These are phyloP conservation scores for Strobilomyces dryophilus DNA, from an alignment of 768 basidiomycete species.

Conservation along the genomic window DNA sequence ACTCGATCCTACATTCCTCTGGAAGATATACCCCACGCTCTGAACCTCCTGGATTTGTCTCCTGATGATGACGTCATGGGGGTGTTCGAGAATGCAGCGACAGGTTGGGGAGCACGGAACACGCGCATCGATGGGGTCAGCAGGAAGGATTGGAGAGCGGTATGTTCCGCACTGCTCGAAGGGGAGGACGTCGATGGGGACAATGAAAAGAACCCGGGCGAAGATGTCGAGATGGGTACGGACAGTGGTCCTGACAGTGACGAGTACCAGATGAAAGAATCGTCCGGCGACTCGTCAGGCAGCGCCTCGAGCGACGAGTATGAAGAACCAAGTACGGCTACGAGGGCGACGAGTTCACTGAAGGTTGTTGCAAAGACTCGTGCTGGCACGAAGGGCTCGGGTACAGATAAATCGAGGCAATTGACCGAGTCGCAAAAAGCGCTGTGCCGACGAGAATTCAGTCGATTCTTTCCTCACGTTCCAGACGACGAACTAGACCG, in stretches of 20 bases:
- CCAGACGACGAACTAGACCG: constrained; percentile 41
- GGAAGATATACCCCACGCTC: constrained; percentile 54
- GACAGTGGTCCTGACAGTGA: constrained; percentile 32
- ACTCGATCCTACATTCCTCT: constrained; percentile 42
- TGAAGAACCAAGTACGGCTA: constrained; percentile 12
- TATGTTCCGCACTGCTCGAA: constrained; percentile 73
- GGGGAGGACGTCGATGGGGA: constrained; percentile 29
- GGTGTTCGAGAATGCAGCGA: constrained; percentile 72
- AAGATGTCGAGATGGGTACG: constrained; percentile 16
- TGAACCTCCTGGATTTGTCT: constrained; percentile 59
- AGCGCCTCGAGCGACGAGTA: constrained; percentile 31
- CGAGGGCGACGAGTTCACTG: constrained; percentile 8
- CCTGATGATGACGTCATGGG: constrained; percentile 70
- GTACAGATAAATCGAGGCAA: constrained; percentile 5
- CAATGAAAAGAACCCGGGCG: constrained; percentile 10
- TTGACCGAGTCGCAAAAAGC: constrained; percentile 52
- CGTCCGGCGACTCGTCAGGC: constrained; percentile 19
- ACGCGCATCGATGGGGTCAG: constrained; percentile 40
- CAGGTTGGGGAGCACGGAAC: constrained; percentile 55
- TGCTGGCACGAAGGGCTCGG: neutral
- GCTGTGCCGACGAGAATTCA: constrained; percentile 55
- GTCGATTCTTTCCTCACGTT: constrained; percentile 68
- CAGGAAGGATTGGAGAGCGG: constrained; percentile 72
- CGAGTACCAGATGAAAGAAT: constrained; percentile 24
- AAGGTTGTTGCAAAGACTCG: constrained; percentile 3